Evolutionary conservation across 2,329 filamentous ascomycete genomes (phyloP).

Genomic region (Arthrobotrys pseudoclavata): DNA sequence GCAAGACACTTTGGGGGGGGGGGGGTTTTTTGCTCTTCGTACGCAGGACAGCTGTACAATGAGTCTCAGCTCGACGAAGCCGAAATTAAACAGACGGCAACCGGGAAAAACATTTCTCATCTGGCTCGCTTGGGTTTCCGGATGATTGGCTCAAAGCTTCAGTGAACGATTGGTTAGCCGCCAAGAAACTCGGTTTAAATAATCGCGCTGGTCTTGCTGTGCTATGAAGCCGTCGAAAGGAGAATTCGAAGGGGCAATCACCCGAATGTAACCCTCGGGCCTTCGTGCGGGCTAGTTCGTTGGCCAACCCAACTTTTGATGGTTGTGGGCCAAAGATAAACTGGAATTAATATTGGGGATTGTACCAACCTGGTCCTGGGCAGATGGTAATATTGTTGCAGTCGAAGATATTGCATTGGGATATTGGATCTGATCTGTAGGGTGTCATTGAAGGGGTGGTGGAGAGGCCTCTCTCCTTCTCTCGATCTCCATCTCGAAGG

Average conservation of each 20-base stretch:
- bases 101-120: constrained; percentile 35
- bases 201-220: constrained; percentile 38
- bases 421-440: constrained; percentile 18
- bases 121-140: constrained; percentile 38
- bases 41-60: background rate
- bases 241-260: constrained; percentile 8
- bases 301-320: background rate
- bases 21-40: constrained; percentile 3
- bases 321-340: background rate
- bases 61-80: constrained; percentile 28
- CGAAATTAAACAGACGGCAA: constrained; percentile 57
- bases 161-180: constrained; percentile 39
- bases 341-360: no score
- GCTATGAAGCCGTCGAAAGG: constrained; percentile 11
- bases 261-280: constrained; percentile 48
- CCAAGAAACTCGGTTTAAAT: constrained; percentile 51
- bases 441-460: constrained; percentile 1
- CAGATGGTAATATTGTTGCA: no score
- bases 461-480: background rate
- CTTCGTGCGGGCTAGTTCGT: constrained; percentile 2
- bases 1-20: no score
- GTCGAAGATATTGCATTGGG: background rate
- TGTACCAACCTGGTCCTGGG: no score
- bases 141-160: constrained; percentile 41
- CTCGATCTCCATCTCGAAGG: background rate